Evolutionary conservation across 768 basidiomycete genomes (phyloP).

Genomic region (Cystobasidium onofrii): DNA sequence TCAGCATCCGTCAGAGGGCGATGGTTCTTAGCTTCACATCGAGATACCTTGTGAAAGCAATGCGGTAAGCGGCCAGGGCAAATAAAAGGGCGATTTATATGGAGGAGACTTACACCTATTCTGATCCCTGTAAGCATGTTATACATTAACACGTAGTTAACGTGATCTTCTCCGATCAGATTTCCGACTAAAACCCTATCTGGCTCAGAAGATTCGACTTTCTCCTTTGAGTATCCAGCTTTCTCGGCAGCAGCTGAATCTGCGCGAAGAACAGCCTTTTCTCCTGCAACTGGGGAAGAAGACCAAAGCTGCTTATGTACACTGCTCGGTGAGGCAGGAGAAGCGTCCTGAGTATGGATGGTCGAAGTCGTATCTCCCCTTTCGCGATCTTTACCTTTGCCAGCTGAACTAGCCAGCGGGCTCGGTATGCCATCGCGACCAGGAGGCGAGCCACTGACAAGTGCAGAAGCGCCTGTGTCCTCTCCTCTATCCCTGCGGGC

Average conservation of each 20-base stretch:
- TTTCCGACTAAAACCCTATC: conserved; percentile 73
- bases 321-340: not conserved
- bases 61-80: too few relatives aligned
- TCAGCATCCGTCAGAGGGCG: conserved; percentile 75
- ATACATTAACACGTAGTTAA: conserved; percentile 98
- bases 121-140: conserved; percentile 99
- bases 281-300: conserved; percentile 5
- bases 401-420: not conserved
- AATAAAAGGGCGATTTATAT: too few relatives aligned
- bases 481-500: not conserved
- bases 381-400: conserved; percentile 17
- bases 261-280: not conserved
- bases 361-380: not conserved
- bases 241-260: not conserved
- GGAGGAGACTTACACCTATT: conserved; percentile 67
- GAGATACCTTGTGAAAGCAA: conserved; percentile 89
- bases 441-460: not conserved
- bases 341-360: not conserved
- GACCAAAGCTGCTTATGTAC: conserved; percentile 7
- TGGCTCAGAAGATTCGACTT: not conserved
- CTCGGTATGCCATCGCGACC: not conserved
- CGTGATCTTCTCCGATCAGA: conserved; percentile 94
- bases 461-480: not conserved
- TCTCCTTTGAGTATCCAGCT: not conserved
- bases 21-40: conserved; percentile 91